Percentiles rank a stretch among this genome's conserved stretches.
phyloP scores from a whole-genome alignment of 2,329 filamentous ascomycete genomes.

The Colletotrichum lindemuthianum region DNA sequence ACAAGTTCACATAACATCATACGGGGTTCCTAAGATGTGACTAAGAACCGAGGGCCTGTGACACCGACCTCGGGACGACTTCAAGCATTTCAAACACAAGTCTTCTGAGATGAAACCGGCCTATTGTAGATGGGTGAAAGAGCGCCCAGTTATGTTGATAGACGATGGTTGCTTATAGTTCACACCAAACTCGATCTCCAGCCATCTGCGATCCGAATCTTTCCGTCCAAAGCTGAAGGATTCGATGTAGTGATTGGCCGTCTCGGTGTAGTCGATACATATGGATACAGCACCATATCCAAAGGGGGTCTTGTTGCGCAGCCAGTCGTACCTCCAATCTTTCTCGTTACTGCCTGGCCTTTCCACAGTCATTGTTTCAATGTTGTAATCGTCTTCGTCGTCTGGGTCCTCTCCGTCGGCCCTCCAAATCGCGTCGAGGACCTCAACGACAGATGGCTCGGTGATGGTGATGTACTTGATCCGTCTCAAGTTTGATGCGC shows the following conservation, averaged over 20 bases:
- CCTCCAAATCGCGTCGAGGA: too few relatives aligned
- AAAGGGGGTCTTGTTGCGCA: constrained; percentile 1
- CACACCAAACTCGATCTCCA: too few relatives aligned
- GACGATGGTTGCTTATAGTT: too few relatives aligned
- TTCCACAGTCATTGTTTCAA: not conserved
- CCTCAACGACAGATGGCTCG: too few relatives aligned
- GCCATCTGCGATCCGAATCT: not conserved
- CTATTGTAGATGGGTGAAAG: too few relatives aligned
- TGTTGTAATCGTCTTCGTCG: not conserved
- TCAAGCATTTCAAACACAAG: not conserved
- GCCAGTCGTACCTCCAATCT: not conserved
- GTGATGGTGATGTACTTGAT: not conserved
- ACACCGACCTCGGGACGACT: constrained; percentile 9
- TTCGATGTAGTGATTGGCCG: not conserved
- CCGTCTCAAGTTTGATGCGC: constrained; percentile 2
- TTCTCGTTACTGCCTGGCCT: not conserved
- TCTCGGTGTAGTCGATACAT: not conserved
- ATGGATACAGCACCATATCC: constrained; percentile 4
- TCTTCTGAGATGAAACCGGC: not conserved
- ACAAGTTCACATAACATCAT: constrained; percentile 13
- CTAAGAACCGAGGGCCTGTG: constrained; percentile 2
- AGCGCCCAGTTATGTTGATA: too few relatives aligned
- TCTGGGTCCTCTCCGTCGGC: too few relatives aligned
- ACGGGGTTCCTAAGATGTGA: constrained; percentile 16
- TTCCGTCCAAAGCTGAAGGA: not conserved